Evolutionary conservation across 2,329 filamentous ascomycete species (phyloP).

Genomic region (Tolypocladium ophioglossoides): DNA sequence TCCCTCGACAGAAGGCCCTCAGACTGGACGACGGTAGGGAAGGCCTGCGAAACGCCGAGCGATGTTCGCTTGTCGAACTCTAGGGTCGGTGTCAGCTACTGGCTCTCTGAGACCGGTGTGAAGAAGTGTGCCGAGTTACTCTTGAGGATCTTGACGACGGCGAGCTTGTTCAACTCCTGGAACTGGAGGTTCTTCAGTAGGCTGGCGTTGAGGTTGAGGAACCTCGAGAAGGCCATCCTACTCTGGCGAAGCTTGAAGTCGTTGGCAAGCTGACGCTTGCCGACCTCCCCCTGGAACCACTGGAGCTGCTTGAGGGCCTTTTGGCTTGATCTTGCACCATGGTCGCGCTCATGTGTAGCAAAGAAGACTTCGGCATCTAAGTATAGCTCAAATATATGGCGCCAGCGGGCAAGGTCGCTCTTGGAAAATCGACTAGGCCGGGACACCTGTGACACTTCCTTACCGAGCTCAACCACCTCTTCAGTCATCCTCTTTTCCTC

Average conservation of each 20-base stretch:
- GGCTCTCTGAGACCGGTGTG: not conserved
- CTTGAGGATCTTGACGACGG: conserved; percentile 76
- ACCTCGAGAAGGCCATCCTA: conserved; percentile 51
- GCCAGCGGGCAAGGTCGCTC: conserved; percentile 65
- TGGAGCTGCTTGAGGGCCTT: conserved; percentile 58
- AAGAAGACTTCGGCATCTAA: conserved; percentile 75
- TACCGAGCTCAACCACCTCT: conserved; percentile 54
- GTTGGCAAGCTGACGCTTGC: conserved; percentile 44
- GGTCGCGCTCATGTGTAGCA: conserved; percentile 61
- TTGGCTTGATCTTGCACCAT: conserved; percentile 54
- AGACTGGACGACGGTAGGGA: conserved; percentile 48
- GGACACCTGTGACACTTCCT: conserved; percentile 52
- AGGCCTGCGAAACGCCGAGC: conserved; percentile 54
- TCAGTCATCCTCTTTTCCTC: conserved; percentile 54
- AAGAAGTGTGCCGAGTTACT: conserved; percentile 37
- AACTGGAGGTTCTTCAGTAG: conserved; percentile 76
- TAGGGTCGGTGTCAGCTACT: conserved; percentile 18
- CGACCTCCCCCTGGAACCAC: conserved; percentile 61
- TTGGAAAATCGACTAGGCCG: conserved; percentile 51
- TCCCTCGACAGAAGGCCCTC: conserved; percentile 52
- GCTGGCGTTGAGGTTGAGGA: conserved; percentile 61
- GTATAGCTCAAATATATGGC: conserved; percentile 73
- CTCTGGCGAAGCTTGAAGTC: conserved; percentile 59
- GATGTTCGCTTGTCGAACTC: conserved; percentile 82
- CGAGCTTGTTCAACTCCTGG: conserved; percentile 71